These are phyloP conservation scores for Neocucurbitaria cava DNA, from an alignment of 2,329 filamentous ascomycete genomes.

Conservation along the genomic window DNA sequence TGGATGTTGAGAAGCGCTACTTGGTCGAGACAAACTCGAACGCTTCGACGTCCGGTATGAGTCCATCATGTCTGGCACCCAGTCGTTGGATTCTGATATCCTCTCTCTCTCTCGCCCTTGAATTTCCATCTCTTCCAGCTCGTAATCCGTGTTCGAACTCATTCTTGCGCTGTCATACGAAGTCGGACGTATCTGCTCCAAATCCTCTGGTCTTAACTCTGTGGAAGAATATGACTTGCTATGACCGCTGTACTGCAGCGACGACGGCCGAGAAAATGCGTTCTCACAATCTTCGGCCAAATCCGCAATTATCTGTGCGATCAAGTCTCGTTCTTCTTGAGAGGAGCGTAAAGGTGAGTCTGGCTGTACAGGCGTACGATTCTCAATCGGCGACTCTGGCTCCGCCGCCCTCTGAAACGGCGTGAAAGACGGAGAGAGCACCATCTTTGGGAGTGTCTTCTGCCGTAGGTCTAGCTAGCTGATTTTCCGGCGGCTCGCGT, in stretches of 20 bases:
- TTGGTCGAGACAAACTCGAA: slow-evolving; percentile 17
- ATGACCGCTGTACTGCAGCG: slow-evolving; percentile 3
- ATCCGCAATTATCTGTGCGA: slow-evolving; percentile 25
- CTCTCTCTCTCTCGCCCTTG: background rate
- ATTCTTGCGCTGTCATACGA: slow-evolving; percentile 9
- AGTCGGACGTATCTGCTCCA: slow-evolving; percentile 9
- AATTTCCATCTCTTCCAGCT: slow-evolving; percentile 10
- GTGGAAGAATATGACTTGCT: slow-evolving; percentile 12
- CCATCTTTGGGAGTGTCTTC: slow-evolving; percentile 2
- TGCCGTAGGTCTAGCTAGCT: too few relatives aligned
- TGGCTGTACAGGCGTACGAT: background rate
- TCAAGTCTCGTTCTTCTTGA: slow-evolving; percentile 14
- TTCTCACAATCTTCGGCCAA: slow-evolving; percentile 20
- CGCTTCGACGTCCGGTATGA: slow-evolving; percentile 14
- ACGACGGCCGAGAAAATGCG: slow-evolving; percentile 18
- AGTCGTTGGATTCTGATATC: slow-evolving; percentile 5
- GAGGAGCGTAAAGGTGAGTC: background rate
- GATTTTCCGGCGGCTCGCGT: background rate
- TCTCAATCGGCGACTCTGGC: background rate
- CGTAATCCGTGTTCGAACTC: slow-evolving; percentile 10
- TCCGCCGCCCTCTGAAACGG: background rate
- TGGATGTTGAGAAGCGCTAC: slow-evolving; percentile 3
- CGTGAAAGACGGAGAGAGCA: background rate
- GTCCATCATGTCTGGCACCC: slow-evolving; percentile 14
- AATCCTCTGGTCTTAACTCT: slow-evolving; percentile 11